Evolutionary conservation across 192 early-diverging fungal species (phyloP).

Genomic region (Linnemannia hyalina): DNA sequence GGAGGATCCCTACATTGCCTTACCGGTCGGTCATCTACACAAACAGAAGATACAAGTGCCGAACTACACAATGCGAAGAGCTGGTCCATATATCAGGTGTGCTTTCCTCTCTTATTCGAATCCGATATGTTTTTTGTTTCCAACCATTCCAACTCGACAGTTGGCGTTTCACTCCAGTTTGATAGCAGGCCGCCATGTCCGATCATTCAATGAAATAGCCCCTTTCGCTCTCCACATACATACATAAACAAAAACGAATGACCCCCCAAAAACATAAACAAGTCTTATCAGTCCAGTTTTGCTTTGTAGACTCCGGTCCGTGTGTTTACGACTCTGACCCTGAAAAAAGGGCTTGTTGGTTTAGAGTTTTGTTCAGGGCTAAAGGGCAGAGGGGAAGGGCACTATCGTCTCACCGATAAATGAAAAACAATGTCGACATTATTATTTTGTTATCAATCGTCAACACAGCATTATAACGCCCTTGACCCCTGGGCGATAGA

Average conservation of each 20-base stretch:
- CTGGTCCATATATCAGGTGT: too few species aligned
- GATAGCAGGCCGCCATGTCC: too few species aligned
- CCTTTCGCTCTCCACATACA: background rate
- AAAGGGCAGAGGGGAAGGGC: background rate
- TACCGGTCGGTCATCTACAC: too few species aligned
- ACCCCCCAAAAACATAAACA: background rate
- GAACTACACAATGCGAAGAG: too few species aligned
- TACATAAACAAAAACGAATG: background rate
- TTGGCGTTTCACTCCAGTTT: too few species aligned
- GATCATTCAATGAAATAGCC: background rate
- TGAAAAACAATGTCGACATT: background rate
- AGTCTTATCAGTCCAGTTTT: background rate
- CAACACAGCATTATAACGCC: background rate
- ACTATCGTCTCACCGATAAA: background rate
- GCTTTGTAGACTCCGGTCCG: background rate
- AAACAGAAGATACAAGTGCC: too few species aligned
- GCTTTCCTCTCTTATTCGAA: too few species aligned
- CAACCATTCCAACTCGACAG: too few species aligned
- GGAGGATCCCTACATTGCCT: too few species aligned
- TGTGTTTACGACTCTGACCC: background rate
- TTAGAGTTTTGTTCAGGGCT: background rate
- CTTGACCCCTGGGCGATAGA: background rate
- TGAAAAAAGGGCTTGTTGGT: background rate
- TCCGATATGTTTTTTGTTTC: too few species aligned
- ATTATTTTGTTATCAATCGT: background rate